A percentile compares a stretch with the other conserved stretches of the same genome.
Conservation (phyloP, 176 grass and related monocot genomes). For the Secale cereale region DNA sequence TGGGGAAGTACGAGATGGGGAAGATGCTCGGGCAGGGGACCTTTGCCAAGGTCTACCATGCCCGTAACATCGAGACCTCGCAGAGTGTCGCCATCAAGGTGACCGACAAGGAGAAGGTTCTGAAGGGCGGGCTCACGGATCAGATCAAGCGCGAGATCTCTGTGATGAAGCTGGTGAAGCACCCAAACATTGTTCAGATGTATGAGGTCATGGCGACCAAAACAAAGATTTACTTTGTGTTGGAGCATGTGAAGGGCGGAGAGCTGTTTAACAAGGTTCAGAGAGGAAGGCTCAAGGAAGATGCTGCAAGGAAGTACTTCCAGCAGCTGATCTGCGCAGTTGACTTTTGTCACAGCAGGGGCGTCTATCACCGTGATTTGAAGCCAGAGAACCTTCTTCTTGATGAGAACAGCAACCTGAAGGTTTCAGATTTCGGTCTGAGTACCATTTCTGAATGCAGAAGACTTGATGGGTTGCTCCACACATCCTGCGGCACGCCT, state of each 20-base stretch:
- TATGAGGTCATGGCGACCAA: conserved; percentile 98
- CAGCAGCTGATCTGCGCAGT: conserved; percentile 81
- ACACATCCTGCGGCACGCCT: conserved; percentile 94
- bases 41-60: conserved; percentile 97
- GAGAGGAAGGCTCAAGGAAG: conserved; percentile 85
- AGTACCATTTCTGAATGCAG: conserved; percentile 67
- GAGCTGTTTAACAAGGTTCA: conserved; percentile 84
- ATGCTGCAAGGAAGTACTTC: conserved; percentile 81
- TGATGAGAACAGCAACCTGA: conserved; percentile 85
- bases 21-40: conserved; percentile 85
- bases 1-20: conserved; percentile 79
- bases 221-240: conserved; percentile 81
- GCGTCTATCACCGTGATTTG: conserved; percentile 92
- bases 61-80: conserved; percentile 53
- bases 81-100: conserved; percentile 92
- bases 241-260: conserved; percentile 84
- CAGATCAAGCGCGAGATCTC: conserved; percentile 96
- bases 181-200: conserved; percentile 80
- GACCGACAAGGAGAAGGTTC: conserved; percentile 91
- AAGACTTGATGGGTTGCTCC: conserved; percentile 74
- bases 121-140: conserved; percentile 82
- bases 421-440: conserved; percentile 85
- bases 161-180: conserved; percentile 84
- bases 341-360: conserved; percentile 87
- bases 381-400: conserved; percentile 91